Conservation (phyloP, 164 flowering plant species). For the Aristolochia contorta region DNA sequence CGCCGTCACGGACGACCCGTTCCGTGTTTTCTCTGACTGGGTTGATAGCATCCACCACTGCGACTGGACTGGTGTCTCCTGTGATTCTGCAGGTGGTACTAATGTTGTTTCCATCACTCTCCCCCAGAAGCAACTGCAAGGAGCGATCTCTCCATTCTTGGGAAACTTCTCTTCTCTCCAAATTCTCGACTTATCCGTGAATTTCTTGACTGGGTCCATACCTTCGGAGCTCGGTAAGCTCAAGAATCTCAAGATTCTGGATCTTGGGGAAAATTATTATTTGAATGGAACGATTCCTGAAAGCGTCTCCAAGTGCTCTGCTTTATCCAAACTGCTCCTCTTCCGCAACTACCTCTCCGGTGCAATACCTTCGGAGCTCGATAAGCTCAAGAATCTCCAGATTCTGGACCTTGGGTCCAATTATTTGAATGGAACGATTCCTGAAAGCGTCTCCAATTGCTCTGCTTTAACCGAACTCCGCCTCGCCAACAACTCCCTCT, state of each 20-base stretch:
- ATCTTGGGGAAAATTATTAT: no score
- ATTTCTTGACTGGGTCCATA: slow-evolving; percentile 42
- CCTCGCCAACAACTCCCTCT: slow-evolving; percentile 36
- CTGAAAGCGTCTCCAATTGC: slow-evolving; percentile 46
- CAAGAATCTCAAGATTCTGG: no score
- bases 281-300: no score
- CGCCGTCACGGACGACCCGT: slow-evolving; percentile 42
- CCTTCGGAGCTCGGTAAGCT: slow-evolving; percentile 40
- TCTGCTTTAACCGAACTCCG: slow-evolving; percentile 25
- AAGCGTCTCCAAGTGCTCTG: no score
- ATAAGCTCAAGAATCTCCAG: slow-evolving; percentile 36
- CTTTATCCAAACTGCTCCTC: slow-evolving; percentile 26
- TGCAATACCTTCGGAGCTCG: slow-evolving; percentile 44
- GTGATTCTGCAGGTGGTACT: no score
- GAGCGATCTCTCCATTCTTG: slow-evolving; percentile 46
- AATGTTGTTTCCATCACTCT: slow-evolving; percentile 40
- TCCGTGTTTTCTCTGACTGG: slow-evolving; percentile 46
- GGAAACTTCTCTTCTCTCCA: slow-evolving; percentile 61
- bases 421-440: slow-evolving; percentile 42
- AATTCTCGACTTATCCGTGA: slow-evolving; percentile 50
- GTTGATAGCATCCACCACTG: slow-evolving; percentile 37
- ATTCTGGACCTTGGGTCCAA: slow-evolving; percentile 38
- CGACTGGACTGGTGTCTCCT: no score
- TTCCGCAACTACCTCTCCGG: slow-evolving; percentile 48
- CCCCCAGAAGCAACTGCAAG: slow-evolving; percentile 35